Percentiles rank a stretch among this genome's conserved stretches.
Conservation (phyloP, 352 stramenopile genomes). For the Phytophthora pistaciae region DNA sequence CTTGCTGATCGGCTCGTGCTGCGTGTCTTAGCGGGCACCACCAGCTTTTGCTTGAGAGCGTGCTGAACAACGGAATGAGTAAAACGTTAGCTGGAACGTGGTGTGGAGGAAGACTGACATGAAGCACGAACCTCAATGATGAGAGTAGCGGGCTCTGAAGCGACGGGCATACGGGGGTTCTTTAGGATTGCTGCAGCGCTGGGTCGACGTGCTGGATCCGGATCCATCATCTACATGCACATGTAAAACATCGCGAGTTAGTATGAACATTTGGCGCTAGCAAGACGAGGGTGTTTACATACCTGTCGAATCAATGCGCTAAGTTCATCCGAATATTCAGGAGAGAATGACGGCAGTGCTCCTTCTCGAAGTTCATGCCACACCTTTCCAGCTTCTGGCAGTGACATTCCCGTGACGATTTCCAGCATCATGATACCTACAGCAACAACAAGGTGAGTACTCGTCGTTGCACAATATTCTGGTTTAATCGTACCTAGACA, state of each 20-base stretch:
- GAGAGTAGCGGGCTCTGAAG: constrained; percentile 21
- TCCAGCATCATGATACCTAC: constrained; percentile 79
- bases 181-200: constrained; percentile 51
- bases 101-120: neutral
- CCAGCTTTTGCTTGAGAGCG: constrained; percentile 37
- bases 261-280: neutral
- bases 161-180: constrained; percentile 27
- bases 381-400: constrained; percentile 60
- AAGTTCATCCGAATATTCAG: constrained; percentile 61
- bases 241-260: neutral
- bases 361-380: constrained; percentile 80
- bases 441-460: constrained; percentile 1
- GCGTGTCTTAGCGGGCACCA: constrained; percentile 30
- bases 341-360: constrained; percentile 48
- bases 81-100: neutral
- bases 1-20: constrained; percentile 37
- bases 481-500: constrained; percentile 79
- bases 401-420: constrained; percentile 44
- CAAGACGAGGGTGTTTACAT: neutral
- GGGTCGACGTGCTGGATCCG: constrained; percentile 48
- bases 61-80: constrained; percentile 20
- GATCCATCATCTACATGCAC: constrained; percentile 67
- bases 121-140: constrained; percentile 37
- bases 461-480: neutral
- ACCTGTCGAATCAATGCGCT: constrained; percentile 53